Base-by-base conservation (phyloP, 768 basidiomycete genomes). In the Erythrobasidium yunnanense region DNA sequence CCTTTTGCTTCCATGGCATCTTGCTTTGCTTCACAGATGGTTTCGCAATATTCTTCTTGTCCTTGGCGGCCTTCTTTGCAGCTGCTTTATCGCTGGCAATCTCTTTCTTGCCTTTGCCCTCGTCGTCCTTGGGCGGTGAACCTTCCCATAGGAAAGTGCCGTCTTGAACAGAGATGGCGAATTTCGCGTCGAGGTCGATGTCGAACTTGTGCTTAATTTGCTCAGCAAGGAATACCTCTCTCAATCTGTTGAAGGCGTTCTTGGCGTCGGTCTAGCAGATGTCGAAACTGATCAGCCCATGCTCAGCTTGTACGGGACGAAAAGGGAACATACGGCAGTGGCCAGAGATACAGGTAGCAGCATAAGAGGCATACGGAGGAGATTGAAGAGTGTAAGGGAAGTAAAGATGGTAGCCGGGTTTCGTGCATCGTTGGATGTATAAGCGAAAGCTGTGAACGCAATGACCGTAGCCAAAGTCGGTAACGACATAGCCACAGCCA, bases 141-240 rank as follows among this genome's bases (percentile, higher is more conserved):
- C 83, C 81, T 71, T 95, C 91, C 92, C 92, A 96, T 0, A 84
- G 83, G 77, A 93, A 93, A 11, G 83, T 81, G 4, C 83, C 90
- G 58, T 81, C 79, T 52, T 82, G 78, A 49, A 88, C 81, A 63
- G 81, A 80, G 57, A 95, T 71, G 1, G 89, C 92, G 32, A 78
- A 75, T n/a, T 83, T 78, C 29, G 87, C 74, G 15, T 78, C 72
- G 0, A 75, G 75, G 71, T 90, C 84, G 17, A 83, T 76, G 3
- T 78, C 71, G 55, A 82, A 80, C 0, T 80, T 81, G 51, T 86
- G 83, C 2, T 81, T 79, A 5, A 87, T 78, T 4, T 83, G 78
- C 74, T 96, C 91, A 1, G 90, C 89, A 55, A 85, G 85, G 73
- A 93, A 93, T 25, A 91, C 87, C 13, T 81, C 84, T 68, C 82